Conservation (phyloP, 2,329 filamentous ascomycete species). For the Fusarium floridanum region DNA sequence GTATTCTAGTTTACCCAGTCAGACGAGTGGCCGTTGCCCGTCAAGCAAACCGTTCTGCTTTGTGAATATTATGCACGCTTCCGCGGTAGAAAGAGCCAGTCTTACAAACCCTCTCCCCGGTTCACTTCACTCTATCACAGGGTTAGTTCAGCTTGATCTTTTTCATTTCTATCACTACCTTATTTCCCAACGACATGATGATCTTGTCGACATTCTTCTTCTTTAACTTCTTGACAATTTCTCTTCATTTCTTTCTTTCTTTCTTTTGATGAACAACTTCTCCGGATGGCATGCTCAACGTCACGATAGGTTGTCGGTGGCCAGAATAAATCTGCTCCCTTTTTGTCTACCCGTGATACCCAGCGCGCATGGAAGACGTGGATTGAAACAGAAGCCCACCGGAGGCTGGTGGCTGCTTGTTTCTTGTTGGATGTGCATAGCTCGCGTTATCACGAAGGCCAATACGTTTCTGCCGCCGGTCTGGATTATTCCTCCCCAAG, state of each 20-base stretch:
- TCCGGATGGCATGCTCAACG: conserved; percentile 45
- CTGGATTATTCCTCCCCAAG: conserved; percentile 53
- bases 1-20: conserved; percentile 53
- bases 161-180: conserved; percentile 11
- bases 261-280: conserved; percentile 12
- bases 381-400: conserved; percentile 65
- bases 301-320: conserved; percentile 56
- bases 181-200: conserved; percentile 7
- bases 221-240: conserved; percentile 48
- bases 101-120: conserved; percentile 60
- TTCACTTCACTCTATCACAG: conserved; percentile 66
- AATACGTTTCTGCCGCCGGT: conserved; percentile 49
- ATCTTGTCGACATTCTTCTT: conserved; percentile 20
- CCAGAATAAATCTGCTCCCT: conserved; percentile 45
- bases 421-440: conserved; percentile 70
- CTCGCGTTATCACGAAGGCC: conserved; percentile 67
- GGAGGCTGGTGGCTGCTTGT: conserved; percentile 68
- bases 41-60: conserved; percentile 67
- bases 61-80: conserved; percentile 69
- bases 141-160: conserved; percentile 58
- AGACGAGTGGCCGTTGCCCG: conserved; percentile 60
- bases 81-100: conserved; percentile 62
- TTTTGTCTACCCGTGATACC: conserved; percentile 41
- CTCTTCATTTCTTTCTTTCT: conserved; percentile 42
- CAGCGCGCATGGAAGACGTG: conserved; percentile 63